A percentile compares a stretch with the other conserved stretches of the same genome.
phyloP scores from a whole-genome alignment of 495 filamentous ascomycete genomes.

The Cairneyella variabilis region DNA sequence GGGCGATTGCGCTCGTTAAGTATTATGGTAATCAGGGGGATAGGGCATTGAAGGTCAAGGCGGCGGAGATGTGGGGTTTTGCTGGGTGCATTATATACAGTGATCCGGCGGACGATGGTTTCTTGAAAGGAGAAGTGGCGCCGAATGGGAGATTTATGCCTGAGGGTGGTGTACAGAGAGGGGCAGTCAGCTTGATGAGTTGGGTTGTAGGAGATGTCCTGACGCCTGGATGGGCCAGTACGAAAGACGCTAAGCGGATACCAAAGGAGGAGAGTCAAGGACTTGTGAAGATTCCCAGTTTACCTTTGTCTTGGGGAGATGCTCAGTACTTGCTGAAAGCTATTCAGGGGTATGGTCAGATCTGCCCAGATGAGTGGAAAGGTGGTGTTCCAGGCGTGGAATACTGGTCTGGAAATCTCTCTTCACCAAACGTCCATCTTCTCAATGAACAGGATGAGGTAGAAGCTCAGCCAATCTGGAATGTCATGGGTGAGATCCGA shows the following conservation, averaged over 20 bases:
- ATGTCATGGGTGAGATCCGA: conserved; percentile 74
- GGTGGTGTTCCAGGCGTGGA: conserved; percentile 68
- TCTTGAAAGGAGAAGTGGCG: conserved; percentile 60
- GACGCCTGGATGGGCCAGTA: conserved; percentile 81
- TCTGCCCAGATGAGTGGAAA: conserved; percentile 68
- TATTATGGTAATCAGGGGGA: conserved; percentile 73
- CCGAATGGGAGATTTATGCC: conserved; percentile 78
- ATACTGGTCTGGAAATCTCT: conserved; percentile 74
- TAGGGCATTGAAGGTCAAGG: conserved; percentile 78
- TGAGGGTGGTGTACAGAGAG: conserved; percentile 74
- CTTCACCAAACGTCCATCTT: conserved; percentile 76
- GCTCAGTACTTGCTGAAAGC: conserved; percentile 74
- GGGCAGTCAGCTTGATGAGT: conserved; percentile 76
- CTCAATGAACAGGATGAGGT: conserved; percentile 84
- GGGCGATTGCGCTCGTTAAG: conserved; percentile 79
- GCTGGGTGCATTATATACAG: conserved; percentile 88
- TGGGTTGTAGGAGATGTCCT: conserved; percentile 86
- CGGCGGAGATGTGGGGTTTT: conserved; percentile 79
- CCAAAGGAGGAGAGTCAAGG: conserved; percentile 66
- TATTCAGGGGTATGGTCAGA: conserved; percentile 71
- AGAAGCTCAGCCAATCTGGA: conserved; percentile 81
- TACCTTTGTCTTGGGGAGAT: conserved; percentile 86
- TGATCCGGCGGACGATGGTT: conserved; percentile 80
- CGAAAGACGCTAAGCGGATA: conserved; percentile 59
- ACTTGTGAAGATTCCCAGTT: conserved; percentile 76